Evolutionary conservation across 2,329 filamentous ascomycete genomes (phyloP), one percentile per base, ranked within the genome.

Genomic region (Xylaria hypoxylon): DNA sequence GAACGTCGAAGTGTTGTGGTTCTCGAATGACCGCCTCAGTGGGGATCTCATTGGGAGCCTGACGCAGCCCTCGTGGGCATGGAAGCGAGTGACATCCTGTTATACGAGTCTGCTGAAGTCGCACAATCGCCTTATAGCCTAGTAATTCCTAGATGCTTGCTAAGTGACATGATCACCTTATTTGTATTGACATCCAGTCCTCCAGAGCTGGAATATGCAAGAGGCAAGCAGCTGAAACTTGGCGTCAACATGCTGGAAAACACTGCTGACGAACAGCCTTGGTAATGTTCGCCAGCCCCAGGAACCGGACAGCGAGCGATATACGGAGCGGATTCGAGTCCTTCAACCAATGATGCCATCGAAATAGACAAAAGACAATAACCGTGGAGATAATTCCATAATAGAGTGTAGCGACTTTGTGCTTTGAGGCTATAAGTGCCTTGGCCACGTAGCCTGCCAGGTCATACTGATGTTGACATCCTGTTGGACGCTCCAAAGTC

Each of bases 141-240:
- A 50, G 50, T 50, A 28, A 40, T 17, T 24, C 11, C 4, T 40
- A 2, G 19, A 62, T n/a, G 22, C 45, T 57, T 7, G 45, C 38
- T 22, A 26, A 44, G 19, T 50, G 47, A 48, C 28, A 19, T 26
- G 17, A 26, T 59, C 26, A 33, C n/a, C 24, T 8, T 5, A 40
- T 47, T 33, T n/a, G 24, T 7, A 28, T 35, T 45, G 51, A 17
- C 19, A 22, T 31, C 42, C 44, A 22, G 31, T 26, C 24, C 17
- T 28, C 44, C 24, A 45, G 31, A 55, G 35, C 53, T 31, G 38
- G 24, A 59, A 26, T 51, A 33, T 42, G 50, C 55, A 55, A 48
- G 52, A 59, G 53, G 47, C 47, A 53, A 55, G 40, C 35, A n/a
- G 10, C 35, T 24, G 45, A 31, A 52, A 42, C 45, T 58, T 63